phyloP scores from a whole-genome alignment of 2,329 filamentous ascomycete genomes.

The Paracoccidioides brasiliensis region DNA sequence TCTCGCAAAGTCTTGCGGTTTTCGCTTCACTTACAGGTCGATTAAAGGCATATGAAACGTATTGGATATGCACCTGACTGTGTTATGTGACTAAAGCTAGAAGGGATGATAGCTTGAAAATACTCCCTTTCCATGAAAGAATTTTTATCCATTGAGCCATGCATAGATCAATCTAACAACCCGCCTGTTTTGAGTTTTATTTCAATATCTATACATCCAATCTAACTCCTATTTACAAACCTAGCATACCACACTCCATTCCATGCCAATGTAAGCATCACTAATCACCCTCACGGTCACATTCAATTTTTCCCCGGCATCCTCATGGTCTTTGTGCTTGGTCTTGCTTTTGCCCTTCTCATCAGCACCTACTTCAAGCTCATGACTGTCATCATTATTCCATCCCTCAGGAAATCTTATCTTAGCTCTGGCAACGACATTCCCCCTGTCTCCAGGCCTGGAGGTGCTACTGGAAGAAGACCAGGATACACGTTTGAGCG shows the following conservation, averaged over 20 bases:
- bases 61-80: too few relatives aligned
- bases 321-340: constrained; percentile 8
- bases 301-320: constrained; percentile 17
- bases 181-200: not conserved
- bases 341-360: constrained; percentile 12
- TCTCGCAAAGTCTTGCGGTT: too few relatives aligned
- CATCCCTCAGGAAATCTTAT: constrained; percentile 8
- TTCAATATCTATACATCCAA: constrained; percentile 12
- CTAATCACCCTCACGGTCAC: constrained; percentile 60
- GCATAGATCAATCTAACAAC: not conserved
- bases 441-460: constrained; percentile 7
- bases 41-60: too few relatives aligned
- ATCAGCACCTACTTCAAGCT: constrained; percentile 11
- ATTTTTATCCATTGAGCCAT: not conserved
- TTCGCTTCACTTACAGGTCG: too few relatives aligned
- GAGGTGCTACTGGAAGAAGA: constrained; percentile 19
- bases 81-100: too few relatives aligned
- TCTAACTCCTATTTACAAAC: constrained; percentile 29
- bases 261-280: constrained; percentile 74
- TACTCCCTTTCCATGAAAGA: too few relatives aligned
- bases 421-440: constrained; percentile 9
- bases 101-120: too few relatives aligned
- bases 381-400: not conserved
- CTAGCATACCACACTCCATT: constrained; percentile 38
- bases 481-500: constrained; percentile 79